Evolutionary conservation across 2,329 filamentous ascomycete species (phyloP), one percentile per base, ranked within the genome.

Genomic region (Mycosphaerella sp.): DNA sequence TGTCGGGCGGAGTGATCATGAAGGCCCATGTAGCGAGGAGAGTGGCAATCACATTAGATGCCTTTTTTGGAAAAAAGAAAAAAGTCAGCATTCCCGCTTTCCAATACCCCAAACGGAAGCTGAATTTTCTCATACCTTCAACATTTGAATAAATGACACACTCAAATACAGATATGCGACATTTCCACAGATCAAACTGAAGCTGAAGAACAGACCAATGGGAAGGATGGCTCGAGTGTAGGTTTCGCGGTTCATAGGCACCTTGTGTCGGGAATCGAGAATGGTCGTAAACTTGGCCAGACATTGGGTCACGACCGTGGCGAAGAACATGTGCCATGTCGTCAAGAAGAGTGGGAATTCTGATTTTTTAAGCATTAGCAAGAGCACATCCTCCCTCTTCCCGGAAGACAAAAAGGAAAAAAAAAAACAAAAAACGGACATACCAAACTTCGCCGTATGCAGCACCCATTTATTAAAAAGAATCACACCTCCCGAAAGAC

Each of bases 381-480:
- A 7, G 7, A 45, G 42, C 21, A 21, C 14, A 17, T 17, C 14
- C 14, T 17, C 14, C 14, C 21, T 21, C 21, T 21, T 21, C 21
- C 21, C 21, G 3, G 21, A 21, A 21, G 21, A 21, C 2, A 4
- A 21, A 2, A 4, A 21, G 21, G 3, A 21, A 21, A 21, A 2
- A 21, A 1, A 21, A 21, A 21, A 21, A 21, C 1, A 21, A 21
- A 21, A 2, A 4, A 29, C 3, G n/a, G n/a, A 26, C 48, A 11
- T 51, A 51, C 60, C 60, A 78, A 96, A 96, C 61, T 89, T 81
- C 61, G 86, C 80, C 32, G 86, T 91, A 67, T 91, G 85, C 58
- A 97, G 80, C 67, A 98, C 89, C 84, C 89, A 95, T 82, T 98
- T 98, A 84, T 98, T 97, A 85, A 96, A 97, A 56, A 98, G 79